Conservation (phyloP, 495 filamentous ascomycete species). For the Hyaloscypha variabilis region DNA sequence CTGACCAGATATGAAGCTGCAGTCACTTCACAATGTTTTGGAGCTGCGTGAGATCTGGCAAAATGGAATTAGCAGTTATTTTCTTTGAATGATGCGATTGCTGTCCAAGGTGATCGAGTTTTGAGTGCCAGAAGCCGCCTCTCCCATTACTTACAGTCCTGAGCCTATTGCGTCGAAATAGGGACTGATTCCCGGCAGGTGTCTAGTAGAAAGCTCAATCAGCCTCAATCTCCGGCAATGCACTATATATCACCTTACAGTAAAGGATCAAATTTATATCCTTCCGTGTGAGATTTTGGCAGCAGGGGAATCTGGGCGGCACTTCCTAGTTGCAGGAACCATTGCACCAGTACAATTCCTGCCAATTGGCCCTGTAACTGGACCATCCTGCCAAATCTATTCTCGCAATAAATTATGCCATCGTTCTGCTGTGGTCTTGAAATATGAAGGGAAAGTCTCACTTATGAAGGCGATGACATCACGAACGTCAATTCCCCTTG, state of each 20-base stretch:
- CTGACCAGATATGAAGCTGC: conserved; percentile 28
- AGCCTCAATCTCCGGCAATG: neutral
- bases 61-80: neutral
- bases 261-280: conserved; percentile 27
- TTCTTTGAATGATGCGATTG: too few species aligned
- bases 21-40: neutral
- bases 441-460: neutral
- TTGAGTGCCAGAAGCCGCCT: neutral
- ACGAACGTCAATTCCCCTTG: too few species aligned
- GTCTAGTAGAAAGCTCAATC: neutral
- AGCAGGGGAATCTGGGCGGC: conserved; percentile 19
- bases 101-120: neutral
- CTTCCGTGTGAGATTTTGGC: conserved; percentile 26
- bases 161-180: conserved; percentile 28
- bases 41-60: neutral
- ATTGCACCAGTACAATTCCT: neutral
- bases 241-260: neutral
- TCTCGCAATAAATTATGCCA: neutral
- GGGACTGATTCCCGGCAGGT: conserved; percentile 26
- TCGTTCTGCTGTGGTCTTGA: neutral
- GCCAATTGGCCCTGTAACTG: neutral
- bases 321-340: neutral
- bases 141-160: neutral
- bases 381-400: neutral
- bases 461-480: too few species aligned